phyloP scores from a whole-genome alignment of 2,329 filamentous ascomycete species.

The Aspergillus fumigatus region DNA sequence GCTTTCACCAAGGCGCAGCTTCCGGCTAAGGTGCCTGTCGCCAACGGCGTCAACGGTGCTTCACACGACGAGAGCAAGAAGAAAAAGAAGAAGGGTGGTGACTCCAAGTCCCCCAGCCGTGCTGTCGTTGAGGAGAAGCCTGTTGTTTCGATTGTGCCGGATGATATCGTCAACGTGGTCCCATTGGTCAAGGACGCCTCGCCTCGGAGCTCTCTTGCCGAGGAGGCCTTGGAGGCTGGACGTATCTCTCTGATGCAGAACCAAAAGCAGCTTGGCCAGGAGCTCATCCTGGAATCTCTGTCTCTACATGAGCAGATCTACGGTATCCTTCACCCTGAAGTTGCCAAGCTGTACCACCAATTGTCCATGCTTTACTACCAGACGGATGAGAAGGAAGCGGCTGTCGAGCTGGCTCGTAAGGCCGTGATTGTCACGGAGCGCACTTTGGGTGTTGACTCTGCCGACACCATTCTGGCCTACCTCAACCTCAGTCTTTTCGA shows the following conservation, averaged over 20 bases:
- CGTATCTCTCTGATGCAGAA: conserved; percentile 93
- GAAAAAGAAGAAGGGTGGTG: conserved; percentile 56
- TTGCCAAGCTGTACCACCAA: conserved; percentile 90
- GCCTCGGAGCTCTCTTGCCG: conserved; percentile 82
- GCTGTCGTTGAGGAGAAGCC: conserved; percentile 42
- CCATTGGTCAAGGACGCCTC: conserved; percentile 92
- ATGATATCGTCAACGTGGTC: conserved; percentile 89
- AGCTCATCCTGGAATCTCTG: conserved; percentile 90
- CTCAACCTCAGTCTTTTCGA: conserved; percentile 93
- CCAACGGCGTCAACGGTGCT: conserved; percentile 36
- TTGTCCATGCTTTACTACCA: conserved; percentile 95
- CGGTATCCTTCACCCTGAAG: conserved; percentile 92
- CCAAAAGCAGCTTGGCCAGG: conserved; percentile 92
- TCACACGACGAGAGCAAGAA: conserved; percentile 43
- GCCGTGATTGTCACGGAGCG: conserved; percentile 94
- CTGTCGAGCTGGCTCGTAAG: conserved; percentile 92
- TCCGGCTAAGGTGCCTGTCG: conserved; percentile 29
- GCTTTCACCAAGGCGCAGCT: conserved; percentile 53
- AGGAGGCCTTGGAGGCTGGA: conserved; percentile 92
- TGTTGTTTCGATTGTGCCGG: conserved; percentile 65
- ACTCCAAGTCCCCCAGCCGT: conserved; percentile 45
- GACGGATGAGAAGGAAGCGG: conserved; percentile 94
- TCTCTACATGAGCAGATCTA: conserved; percentile 98
- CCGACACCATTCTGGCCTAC: conserved; percentile 91
- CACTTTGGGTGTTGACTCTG: conserved; percentile 86